Evolutionary conservation across 805 yeast species (phyloP), one percentile per base, ranked within the genome.

Genomic region (Metschnikowia cerradonensis): DNA sequence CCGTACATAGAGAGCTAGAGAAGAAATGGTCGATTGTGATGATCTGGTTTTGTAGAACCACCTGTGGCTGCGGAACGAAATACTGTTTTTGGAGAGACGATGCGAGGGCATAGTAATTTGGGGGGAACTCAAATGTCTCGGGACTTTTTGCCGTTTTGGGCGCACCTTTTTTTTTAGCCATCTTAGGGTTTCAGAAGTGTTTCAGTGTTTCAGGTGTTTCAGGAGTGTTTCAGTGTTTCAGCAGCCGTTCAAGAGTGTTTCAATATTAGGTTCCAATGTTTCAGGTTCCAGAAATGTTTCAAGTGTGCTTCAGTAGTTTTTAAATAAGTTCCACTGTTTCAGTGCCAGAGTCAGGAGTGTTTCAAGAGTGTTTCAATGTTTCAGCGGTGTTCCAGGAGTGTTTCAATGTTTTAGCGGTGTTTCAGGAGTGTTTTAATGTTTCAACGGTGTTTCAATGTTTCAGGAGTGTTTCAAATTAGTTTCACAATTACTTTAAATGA

Each of bases 21-120:
- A 77, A 65, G 55, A 76, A 76, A 33, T 71, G 71, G 11, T 67
- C 66, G 7, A 77, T 67, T 20, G 66, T 60, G 49, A 77, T 61
- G 19, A 77, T 73, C 55, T 77, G 81, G 49, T 64, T 70, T 0
- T 60, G 60, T 1, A 70, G 45, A 2, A 70, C 45, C 5, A 57
- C 46, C 38, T 64, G 62, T 2, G 67, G 64, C 11, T 34, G 37
- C 0, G 67, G 67, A 34, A 41, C 48, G 57, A 33, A 64, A 34
- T 53, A 62, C 46, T 43, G 47, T 22, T 34, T 33, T 10, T 20
- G 39, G 11, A 47, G 47, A 5, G 47, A 17, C 1, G 53, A 20
- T 14, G 54, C 45, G 17, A 63, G 50, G 19, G 39, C 52, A 17
- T 56, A 51, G 26, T 61, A 52, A 5, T 40, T 40, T 11, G 43